Percentiles rank a stretch among this genome's conserved stretches.
phyloP scores from a whole-genome alignment of 495 filamentous ascomycete genomes.

The Aspergillus cristatus region DNA sequence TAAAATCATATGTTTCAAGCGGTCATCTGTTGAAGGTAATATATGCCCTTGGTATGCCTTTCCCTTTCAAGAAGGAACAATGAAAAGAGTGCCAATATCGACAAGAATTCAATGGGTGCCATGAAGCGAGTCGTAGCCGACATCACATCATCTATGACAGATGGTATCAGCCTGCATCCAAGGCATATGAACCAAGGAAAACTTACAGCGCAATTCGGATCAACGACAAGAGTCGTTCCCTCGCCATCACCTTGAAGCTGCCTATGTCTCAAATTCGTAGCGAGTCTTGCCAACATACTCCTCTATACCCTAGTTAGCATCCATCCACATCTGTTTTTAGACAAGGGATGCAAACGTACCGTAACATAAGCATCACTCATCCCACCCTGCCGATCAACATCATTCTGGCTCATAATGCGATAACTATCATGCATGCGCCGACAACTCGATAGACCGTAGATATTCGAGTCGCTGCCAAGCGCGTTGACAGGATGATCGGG shows the following conservation, averaged over 20 bases:
- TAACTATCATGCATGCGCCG: conserved; percentile 55
- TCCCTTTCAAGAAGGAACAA: too few species aligned
- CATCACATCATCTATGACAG: too few species aligned
- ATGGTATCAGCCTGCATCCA: too few species aligned
- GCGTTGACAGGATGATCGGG: conserved; percentile 30
- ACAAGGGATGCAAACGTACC: conserved; percentile 33
- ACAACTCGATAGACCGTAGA: conserved; percentile 42
- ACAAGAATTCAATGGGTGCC: too few species aligned
- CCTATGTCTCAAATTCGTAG: conserved; percentile 35
- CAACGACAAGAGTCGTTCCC: conserved; percentile 25
- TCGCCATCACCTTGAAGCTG: conserved; percentile 5
- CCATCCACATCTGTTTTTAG: conserved; percentile 6
- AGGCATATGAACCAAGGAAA: background rate
- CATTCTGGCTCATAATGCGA: conserved; percentile 56
- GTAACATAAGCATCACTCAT: conserved; percentile 55
- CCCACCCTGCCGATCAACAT: conserved; percentile 51
- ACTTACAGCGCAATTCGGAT: conserved; percentile 37
- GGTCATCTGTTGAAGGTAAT: too few species aligned
- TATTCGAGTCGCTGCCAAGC: conserved; percentile 11
- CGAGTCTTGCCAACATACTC: conserved; percentile 50
- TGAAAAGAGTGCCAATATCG: too few species aligned
- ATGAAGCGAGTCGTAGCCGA: too few species aligned
- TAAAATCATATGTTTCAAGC: too few species aligned
- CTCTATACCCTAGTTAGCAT: conserved; percentile 37
- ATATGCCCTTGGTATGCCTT: too few species aligned